A percentile compares a stretch with the other conserved stretches of the same genome.
These are phyloP conservation scores for Sorghum bicolor DNA, from an alignment of 176 grass and related monocot species.

Conservation along the genomic window Sorghum_bicolor_NCBIv3 NC_012871.2:9568001-9568500, in stretches of 20 bases:
- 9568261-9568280: constrained; percentile 60
- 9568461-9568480: no score
- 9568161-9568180: not conserved
- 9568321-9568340: constrained; percentile 56
- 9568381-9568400: constrained; percentile 61
- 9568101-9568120: constrained; percentile 50
- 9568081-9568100: constrained; percentile 51
- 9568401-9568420: constrained; percentile 78
- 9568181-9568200: not conserved
- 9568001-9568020: not conserved
- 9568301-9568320: constrained; percentile 67
- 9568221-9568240: not conserved
- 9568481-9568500: no score
- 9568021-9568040: not conserved
- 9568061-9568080: constrained; percentile 33
- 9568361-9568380: constrained; percentile 65
- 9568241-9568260: constrained; percentile 69
- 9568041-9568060: constrained; percentile 56
- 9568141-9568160: not conserved
- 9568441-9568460: constrained; percentile 61
- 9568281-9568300: constrained; percentile 58
- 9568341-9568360: constrained; percentile 64
- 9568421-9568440: constrained; percentile 69
- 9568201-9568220: not conserved
- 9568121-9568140: not conserved